Percentiles rank a stretch among this genome's conserved stretches.
Evolutionary conservation across 2,329 filamentous ascomycete species (phyloP).

Genomic region (Hypoxylon sp.): DNA sequence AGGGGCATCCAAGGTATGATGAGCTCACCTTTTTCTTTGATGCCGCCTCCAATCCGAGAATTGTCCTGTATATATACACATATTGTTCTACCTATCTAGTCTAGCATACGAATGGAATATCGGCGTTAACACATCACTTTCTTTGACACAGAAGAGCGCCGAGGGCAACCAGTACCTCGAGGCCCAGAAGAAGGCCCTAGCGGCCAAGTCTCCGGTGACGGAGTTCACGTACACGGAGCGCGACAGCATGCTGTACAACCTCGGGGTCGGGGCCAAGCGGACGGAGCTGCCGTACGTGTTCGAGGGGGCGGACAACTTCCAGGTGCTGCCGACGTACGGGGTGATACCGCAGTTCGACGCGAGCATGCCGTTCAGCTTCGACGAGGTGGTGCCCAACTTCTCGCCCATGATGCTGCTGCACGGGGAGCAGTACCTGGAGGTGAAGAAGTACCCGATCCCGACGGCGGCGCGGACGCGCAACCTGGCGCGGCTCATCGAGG

Average conservation of each 20-base stretch:
- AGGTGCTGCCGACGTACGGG: constrained; percentile 92
- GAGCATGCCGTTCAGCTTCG: constrained; percentile 78
- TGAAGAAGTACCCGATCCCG: constrained; percentile 90
- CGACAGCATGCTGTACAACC: constrained; percentile 94
- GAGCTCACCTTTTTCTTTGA: constrained; percentile 47
- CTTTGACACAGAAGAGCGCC: constrained; percentile 29
- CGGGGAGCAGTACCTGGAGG: constrained; percentile 97
- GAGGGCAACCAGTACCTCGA: constrained; percentile 71
- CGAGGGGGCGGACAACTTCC: constrained; percentile 91
- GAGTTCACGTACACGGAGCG: constrained; percentile 85
- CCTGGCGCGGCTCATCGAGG: constrained; percentile 84
- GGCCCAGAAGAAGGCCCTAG: constrained; percentile 78
- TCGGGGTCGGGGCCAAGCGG: constrained; percentile 90
- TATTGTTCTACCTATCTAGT: constrained; percentile 36
- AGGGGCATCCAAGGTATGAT: constrained; percentile 68
- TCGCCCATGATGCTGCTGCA: constrained; percentile 98
- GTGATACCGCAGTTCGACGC: constrained; percentile 95
- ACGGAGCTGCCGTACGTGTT: constrained; percentile 88
- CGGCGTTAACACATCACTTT: constrained; percentile 34
- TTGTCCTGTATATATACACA: constrained; percentile 39
- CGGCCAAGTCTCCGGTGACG: constrained; percentile 64
- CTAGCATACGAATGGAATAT: constrained; percentile 40
- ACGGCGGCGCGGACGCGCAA: constrained; percentile 80
- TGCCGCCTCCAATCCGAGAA: constrained; percentile 23
- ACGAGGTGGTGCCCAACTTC: constrained; percentile 92